Percentiles rank a stretch among this genome's conserved stretches.
These are phyloP conservation scores for Naganishia vaughanmartiniae DNA, from an alignment of 768 basidiomycete genomes.

Conservation along the genomic window DNA sequence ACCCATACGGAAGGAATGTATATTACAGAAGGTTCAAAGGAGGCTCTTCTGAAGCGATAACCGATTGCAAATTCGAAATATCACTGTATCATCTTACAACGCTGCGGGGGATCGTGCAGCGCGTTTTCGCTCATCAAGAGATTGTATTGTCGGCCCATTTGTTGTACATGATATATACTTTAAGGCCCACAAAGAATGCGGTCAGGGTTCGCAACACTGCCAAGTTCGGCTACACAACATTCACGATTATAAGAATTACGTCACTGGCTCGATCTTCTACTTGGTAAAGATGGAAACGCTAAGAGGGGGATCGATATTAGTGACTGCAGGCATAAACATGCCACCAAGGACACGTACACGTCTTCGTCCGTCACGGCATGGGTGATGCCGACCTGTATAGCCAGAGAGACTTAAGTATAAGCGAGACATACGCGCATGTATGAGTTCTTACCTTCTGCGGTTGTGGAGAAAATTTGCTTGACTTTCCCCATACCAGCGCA, in stretches of 20 bases:
- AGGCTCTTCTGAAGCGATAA: slow-evolving; percentile 13
- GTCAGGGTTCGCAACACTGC: neutral
- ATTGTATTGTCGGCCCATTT: neutral
- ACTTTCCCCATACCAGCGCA: slow-evolving; percentile 93
- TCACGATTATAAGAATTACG: neutral
- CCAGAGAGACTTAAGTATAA: slow-evolving; percentile 79
- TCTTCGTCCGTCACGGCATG: slow-evolving; percentile 46
- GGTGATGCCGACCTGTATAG: slow-evolving; percentile 57
- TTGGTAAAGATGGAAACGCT: slow-evolving; percentile 53
- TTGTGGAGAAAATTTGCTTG: slow-evolving; percentile 87
- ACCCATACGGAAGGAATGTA: slow-evolving; percentile 88
- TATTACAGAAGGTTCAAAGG: slow-evolving; percentile 63
- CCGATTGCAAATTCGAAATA: neutral
- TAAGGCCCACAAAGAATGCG: neutral
- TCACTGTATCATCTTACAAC: neutral
- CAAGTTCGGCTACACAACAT: neutral
- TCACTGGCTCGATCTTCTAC: slow-evolving; percentile 20
- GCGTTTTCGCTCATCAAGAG: neutral
- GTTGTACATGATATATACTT: neutral
- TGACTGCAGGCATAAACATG: neutral
- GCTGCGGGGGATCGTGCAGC: neutral
- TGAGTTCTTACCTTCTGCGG: slow-evolving; percentile 72
- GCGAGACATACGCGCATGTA: slow-evolving; percentile 71
- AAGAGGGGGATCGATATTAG: neutral
- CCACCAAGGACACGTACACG: slow-evolving; percentile 42